Evolutionary conservation across 495 filamentous ascomycete genomes (phyloP), one percentile per base, ranked within the genome.

Genomic region (Aspergillus nanangensis): DNA sequence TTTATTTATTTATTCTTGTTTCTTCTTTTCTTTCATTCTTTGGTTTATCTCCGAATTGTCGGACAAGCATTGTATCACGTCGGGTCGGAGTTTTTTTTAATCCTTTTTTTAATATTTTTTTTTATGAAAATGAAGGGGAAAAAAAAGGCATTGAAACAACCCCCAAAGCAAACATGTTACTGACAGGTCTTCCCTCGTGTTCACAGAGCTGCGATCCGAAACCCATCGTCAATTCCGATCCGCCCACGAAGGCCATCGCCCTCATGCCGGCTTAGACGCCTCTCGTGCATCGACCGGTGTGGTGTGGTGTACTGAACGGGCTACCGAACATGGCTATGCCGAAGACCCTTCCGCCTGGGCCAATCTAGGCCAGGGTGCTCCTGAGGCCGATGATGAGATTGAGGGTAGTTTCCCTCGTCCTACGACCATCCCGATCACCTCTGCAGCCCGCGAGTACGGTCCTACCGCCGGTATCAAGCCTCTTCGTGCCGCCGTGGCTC

Each of bases 381-480:
- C 92, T 8, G 89, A 97, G 63, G 90, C 90, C 47, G 91, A 95
- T 46, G 90, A 96, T 44, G 88, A 90, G 48, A 95, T 97, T 60
- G 80, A 82, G 53, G 87, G 90, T 37, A 91, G 85, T 66, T 96
- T 96, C 61, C 72, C 86, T 50, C 82, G 93, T n/a, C 92, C 92
- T 5, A 78, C 78, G n/a, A 71, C 69, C 11, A 84, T 96, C 59
- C 81, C 94, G 48, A 78, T 97, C 60, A 81, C 77, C 45, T 76
- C 84, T 47, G 77, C 76, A 38, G 80, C 85, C 14, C 76, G 92
- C 52, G 92, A 97, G 63, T 97, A 97, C 64, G 92, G 90, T 5
- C 90, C 92, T 15, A 95, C 89, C 3, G 87, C 91, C 14, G 92
- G 92, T 58, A 96, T 96, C 75, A 95, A 87, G 75, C 82, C 87